These are phyloP conservation scores for Phyllostachys edulis DNA, from an alignment of 176 grass and related monocot species.

Conservation along the genomic window DNA sequence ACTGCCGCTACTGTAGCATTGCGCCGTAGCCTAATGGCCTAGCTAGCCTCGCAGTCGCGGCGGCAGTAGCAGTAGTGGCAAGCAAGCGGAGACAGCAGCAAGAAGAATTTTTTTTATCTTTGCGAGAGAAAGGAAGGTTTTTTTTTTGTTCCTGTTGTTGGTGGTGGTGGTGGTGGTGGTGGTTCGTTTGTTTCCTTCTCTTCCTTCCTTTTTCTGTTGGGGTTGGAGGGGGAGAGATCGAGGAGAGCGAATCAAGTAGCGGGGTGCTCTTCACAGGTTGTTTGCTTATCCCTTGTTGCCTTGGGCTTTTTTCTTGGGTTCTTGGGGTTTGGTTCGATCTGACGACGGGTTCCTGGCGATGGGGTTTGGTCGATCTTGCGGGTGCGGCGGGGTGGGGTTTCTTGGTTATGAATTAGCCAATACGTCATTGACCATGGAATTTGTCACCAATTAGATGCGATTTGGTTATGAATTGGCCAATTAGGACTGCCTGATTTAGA, in stretches of 20 bases:
- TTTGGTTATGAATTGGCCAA: neutral
- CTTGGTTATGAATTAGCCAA: neutral
- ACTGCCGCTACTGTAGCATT: neutral
- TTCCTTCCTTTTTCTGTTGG: neutral
- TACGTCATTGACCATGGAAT: neutral
- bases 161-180: neutral
- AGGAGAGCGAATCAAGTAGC: conserved; percentile 3
- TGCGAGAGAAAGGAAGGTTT: neutral
- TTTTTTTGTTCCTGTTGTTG: neutral
- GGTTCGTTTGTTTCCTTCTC: neutral
- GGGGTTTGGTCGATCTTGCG: conserved; percentile 36
- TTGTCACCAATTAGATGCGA: neutral
- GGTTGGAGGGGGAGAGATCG: neutral
- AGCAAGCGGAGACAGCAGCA: neutral
- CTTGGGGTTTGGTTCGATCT: conserved; percentile 23
- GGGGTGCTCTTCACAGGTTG: neutral
- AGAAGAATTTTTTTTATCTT: neutral
- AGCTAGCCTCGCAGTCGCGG: neutral
- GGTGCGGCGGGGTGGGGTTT: neutral
- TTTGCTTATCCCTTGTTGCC: neutral
- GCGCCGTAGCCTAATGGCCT: conserved; percentile 24
- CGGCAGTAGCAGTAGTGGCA: neutral
- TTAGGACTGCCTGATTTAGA: neutral
- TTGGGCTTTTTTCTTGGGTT: conserved; percentile 11
- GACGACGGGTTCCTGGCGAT: neutral